Conservation (phyloP, 257 asterid genomes). For the Nicotiana undulata region DNA sequence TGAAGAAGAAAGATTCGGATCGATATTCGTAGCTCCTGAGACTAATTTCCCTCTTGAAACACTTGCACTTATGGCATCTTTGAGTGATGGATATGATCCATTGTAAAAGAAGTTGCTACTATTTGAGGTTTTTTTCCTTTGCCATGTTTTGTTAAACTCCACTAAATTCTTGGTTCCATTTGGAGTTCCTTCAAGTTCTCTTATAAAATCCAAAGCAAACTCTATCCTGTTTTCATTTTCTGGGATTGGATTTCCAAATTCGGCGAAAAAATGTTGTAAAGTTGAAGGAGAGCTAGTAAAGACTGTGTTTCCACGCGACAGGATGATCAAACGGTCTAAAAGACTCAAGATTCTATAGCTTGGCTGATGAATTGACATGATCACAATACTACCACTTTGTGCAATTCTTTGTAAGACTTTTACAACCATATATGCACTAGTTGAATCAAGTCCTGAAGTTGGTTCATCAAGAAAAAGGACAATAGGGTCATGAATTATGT, state of each 20-base stretch:
- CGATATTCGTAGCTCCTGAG: conserved; percentile 17
- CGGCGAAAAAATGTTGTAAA: conserved; percentile 21
- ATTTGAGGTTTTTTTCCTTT: background rate
- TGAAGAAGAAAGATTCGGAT: conserved; percentile 11
- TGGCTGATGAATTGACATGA: conserved; percentile 57
- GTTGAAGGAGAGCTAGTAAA: conserved; percentile 20
- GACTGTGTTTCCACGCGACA: conserved; percentile 32
- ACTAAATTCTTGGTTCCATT: conserved; percentile 20
- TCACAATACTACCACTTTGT: conserved; percentile 45
- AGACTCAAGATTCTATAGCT: conserved; percentile 21
- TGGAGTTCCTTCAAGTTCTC: conserved; percentile 25
- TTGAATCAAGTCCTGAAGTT: conserved; percentile 66
- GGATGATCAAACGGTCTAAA: conserved; percentile 31
- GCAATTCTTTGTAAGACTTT: conserved; percentile 45
- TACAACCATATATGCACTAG: conserved; percentile 59
- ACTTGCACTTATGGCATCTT: conserved; percentile 32
- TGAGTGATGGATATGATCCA: conserved; percentile 18
- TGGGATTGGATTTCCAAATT: conserved; percentile 31
- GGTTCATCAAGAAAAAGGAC: conserved; percentile 59
- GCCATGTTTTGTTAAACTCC: conserved; percentile 28
- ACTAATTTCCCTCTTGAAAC: conserved; percentile 36
- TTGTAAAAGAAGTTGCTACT: background rate
- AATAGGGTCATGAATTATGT: conserved; percentile 40
- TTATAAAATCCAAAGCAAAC: conserved; percentile 31
- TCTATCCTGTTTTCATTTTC: conserved; percentile 28